These are phyloP conservation scores for Epichloe aotearoae DNA, from an alignment of 2,329 filamentous ascomycete genomes.

Conservation along the genomic window DNA sequence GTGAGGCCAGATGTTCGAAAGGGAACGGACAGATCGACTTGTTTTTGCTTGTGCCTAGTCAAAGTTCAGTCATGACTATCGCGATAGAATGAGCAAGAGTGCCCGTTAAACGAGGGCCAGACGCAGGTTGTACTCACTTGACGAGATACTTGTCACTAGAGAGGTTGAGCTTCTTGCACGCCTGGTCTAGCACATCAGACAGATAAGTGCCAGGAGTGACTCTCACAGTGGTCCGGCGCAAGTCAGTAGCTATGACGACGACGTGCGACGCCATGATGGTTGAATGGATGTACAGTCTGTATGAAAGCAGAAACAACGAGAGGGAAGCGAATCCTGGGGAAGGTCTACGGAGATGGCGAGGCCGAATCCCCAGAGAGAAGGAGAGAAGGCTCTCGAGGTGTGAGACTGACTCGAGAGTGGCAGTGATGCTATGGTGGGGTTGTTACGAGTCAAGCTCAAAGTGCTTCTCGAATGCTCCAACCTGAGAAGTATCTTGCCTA, in stretches of 20 bases:
- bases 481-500: neutral
- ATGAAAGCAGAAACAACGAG: neutral
- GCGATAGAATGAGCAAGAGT: too few relatives aligned
- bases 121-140: conserved; percentile 44
- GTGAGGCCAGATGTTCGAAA: conserved; percentile 72
- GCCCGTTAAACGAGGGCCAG: neutral
- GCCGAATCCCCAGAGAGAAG: neutral
- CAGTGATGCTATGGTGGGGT: neutral
- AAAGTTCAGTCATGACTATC: neutral
- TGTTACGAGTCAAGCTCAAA: neutral
- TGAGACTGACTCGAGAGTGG: neutral
- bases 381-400: neutral
- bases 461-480: conserved; percentile 6
- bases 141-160: conserved; percentile 62
- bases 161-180: conserved; percentile 69
- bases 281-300: neutral
- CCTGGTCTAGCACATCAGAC: conserved; percentile 75
- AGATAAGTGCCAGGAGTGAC: conserved; percentile 70
- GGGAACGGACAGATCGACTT: conserved; percentile 71
- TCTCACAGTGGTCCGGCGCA: conserved; percentile 68
- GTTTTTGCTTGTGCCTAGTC: conserved; percentile 67
- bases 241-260: conserved; percentile 69
- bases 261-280: conserved; percentile 70
- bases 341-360: neutral
- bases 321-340: neutral